Evolutionary conservation across 139 green algal species (phyloP).

Genomic region (Medakamo hakoo): DNA sequence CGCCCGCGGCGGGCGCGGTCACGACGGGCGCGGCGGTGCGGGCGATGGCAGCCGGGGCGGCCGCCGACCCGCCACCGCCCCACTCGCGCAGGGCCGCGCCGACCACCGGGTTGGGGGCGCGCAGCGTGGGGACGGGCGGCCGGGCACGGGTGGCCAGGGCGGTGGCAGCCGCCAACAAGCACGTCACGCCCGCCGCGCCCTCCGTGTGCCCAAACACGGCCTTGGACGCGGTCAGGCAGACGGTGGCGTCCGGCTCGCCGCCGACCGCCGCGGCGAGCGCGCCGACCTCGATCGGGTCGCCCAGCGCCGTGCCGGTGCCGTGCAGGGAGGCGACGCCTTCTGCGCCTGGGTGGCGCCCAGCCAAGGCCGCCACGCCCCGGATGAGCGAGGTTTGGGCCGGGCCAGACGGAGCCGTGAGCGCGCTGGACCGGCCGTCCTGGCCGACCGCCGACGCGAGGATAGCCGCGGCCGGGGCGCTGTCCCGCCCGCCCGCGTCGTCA

Average conservation of each 20-base stretch:
- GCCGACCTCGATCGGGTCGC: slow-evolving; percentile 59
- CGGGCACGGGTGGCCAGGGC: not conserved
- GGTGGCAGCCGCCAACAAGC: slow-evolving; percentile 22
- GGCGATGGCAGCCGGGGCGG: not conserved
- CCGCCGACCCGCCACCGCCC: not conserved
- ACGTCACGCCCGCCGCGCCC: slow-evolving; percentile 48
- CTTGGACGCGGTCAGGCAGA: slow-evolving; percentile 16
- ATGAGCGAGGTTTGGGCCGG: slow-evolving; percentile 15
- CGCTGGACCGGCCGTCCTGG: slow-evolving; percentile 38
- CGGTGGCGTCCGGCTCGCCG: slow-evolving; percentile 12
- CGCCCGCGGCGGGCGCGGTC: not conserved
- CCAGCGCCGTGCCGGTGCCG: slow-evolving; percentile 57
- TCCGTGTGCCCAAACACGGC: slow-evolving; percentile 62
- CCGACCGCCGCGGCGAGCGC: slow-evolving; percentile 20
- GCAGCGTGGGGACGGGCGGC: slow-evolving; percentile 35
- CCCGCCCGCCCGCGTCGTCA: slow-evolving; percentile 2
- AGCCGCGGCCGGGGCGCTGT: not conserved
- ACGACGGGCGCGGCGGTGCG: too few relatives aligned
- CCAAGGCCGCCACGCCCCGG: slow-evolving; percentile 28
- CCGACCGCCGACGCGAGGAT: slow-evolving; percentile 12
- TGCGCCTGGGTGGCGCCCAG: slow-evolving; percentile 18
- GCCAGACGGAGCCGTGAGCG: slow-evolving; percentile 36
- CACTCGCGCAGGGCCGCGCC: slow-evolving; percentile 10
- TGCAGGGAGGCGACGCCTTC: slow-evolving; percentile 23
- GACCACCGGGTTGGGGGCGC: slow-evolving; percentile 32